A percentile compares a stretch with the other conserved stretches of the same genome.
Conservation (phyloP, 495 filamentous ascomycete genomes). For the Podospora didyma region DNA sequence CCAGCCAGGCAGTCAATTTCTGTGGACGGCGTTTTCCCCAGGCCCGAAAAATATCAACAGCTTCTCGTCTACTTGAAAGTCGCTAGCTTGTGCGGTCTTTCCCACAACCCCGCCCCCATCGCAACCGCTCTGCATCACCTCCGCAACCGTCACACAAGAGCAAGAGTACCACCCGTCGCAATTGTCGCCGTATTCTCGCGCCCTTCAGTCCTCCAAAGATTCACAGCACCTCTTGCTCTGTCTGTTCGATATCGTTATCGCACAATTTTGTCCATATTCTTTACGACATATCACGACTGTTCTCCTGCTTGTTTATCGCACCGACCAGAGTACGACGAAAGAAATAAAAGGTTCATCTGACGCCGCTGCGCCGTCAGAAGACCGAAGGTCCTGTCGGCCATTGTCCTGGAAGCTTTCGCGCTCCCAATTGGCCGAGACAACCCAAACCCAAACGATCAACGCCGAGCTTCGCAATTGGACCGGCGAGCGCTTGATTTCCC, state of each 20-base stretch:
- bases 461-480: background rate
- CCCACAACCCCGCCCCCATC: too few species aligned
- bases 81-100: background rate
- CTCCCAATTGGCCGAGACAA: conserved; percentile 5
- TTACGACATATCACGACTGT: conserved; percentile 1
- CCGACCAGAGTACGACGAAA: background rate
- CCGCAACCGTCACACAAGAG: background rate
- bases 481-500: background rate
- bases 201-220: background rate
- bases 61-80: background rate
- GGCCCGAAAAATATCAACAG: background rate
- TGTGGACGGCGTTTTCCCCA: conserved; percentile 1
- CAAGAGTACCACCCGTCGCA: background rate
- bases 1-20: background rate
- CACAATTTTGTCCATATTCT: background rate
- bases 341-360: conserved; percentile 10
- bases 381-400: conserved; percentile 1
- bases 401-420: background rate
- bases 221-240: background rate
- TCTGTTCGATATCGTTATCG: background rate
- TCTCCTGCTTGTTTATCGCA: background rate
- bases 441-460: background rate
- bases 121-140: background rate
- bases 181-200: background rate
- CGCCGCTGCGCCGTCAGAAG: background rate